Evolutionary conservation across 2,329 filamentous ascomycete genomes (phyloP).

Genomic region (Dothideomycetes sp.): DNA sequence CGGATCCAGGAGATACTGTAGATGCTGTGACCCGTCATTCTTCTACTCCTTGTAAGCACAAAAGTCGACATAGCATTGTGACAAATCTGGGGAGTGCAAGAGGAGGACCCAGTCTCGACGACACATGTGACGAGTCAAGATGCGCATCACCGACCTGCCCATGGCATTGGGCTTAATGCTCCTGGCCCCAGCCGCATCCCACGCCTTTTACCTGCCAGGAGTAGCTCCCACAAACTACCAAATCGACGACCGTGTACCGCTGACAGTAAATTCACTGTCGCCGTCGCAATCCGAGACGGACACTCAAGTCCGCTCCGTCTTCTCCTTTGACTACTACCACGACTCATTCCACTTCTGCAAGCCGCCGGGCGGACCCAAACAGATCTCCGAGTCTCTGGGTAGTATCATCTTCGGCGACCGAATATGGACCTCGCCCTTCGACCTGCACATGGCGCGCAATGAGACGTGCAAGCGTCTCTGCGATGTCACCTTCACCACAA

Average conservation of each 20-base stretch:
- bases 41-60: too few relatives aligned
- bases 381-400: conserved; percentile 79
- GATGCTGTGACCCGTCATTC: too few relatives aligned
- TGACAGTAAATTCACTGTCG: conserved; percentile 87
- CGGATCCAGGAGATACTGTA: not conserved
- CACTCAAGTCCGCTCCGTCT: conserved; percentile 76
- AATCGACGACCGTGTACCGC: conserved; percentile 64
- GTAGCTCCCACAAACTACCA: conserved; percentile 91
- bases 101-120: not conserved
- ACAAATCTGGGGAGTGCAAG: not conserved
- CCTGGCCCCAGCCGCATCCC: conserved; percentile 20
- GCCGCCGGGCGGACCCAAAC: conserved; percentile 63
- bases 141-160: conserved; percentile 7
- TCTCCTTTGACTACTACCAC: conserved; percentile 95
- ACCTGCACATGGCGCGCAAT: conserved; percentile 76
- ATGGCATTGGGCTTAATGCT: conserved; percentile 14
- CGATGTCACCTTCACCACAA: conserved; percentile 52
- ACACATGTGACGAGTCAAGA: conserved; percentile 1
- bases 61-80: too few relatives aligned
- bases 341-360: conserved; percentile 78
- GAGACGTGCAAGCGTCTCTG: conserved; percentile 81
- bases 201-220: conserved; percentile 90
- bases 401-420: conserved; percentile 96
- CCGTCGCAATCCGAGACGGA: conserved; percentile 69
- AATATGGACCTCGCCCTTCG: conserved; percentile 92